A percentile compares a stretch with the other conserved stretches of the same genome.
Conservation (phyloP, 345 rosid species). For the Noccaea bulbosa region DNA sequence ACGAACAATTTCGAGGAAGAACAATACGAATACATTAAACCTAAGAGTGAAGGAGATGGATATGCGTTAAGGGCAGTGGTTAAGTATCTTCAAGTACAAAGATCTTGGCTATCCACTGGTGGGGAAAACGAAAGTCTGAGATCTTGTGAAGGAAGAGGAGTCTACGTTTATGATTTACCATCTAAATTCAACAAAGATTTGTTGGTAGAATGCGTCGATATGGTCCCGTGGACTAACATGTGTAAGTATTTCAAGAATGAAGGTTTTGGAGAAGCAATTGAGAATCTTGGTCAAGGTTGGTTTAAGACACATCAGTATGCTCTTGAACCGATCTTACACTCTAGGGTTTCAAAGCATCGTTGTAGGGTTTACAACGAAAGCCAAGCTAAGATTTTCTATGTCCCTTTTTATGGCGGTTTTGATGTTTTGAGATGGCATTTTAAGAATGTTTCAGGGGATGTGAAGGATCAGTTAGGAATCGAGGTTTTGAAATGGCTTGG, state of each 20-base stretch:
- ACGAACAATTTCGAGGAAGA: not conserved
- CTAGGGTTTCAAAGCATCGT: slow-evolving; percentile 1
- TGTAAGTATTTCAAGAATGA: slow-evolving; percentile 16
- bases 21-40: not conserved
- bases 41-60: not conserved
- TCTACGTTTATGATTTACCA: not conserved
- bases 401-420: slow-evolving; percentile 70
- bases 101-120: not conserved
- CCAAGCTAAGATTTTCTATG: slow-evolving; percentile 72
- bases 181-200: not conserved
- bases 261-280: slow-evolving; percentile 14
- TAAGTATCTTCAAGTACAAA: not conserved
- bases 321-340: slow-evolving; percentile 16
- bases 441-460: slow-evolving; percentile 66
- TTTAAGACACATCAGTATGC: slow-evolving; percentile 36
- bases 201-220: not conserved
- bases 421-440: slow-evolving; percentile 82
- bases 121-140: not conserved
- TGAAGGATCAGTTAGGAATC: slow-evolving; percentile 54
- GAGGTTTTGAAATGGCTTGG: slow-evolving; percentile 73
- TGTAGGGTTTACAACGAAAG: slow-evolving; percentile 69
- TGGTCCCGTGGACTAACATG: slow-evolving; percentile 20
- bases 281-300: slow-evolving; percentile 14
- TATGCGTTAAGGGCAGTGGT: not conserved
- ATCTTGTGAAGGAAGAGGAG: not conserved